Evolutionary conservation across 116 monocot species (phyloP).

Genomic region (Zostera marina): DNA sequence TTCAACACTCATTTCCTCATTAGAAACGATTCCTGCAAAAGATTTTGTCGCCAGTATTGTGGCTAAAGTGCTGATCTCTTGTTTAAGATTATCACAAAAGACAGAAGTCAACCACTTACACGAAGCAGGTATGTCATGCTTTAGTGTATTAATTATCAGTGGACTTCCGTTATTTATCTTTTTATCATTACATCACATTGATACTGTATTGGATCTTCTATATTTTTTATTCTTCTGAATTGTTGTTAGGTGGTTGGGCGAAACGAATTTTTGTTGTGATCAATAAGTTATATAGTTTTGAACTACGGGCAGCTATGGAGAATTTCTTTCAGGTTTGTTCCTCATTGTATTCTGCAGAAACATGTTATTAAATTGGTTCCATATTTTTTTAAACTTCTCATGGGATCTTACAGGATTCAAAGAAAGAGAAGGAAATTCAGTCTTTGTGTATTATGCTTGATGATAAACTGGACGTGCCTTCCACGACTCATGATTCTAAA

Average conservation of each 20-base stretch:
- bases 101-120: conserved; percentile 15
- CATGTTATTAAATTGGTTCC: conserved; percentile 1
- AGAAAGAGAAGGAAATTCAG: conserved; percentile 26
- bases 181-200: background rate
- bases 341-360: background rate
- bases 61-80: conserved; percentile 36
- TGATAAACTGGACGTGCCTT: conserved; percentile 21
- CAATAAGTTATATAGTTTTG: conserved; percentile 37
- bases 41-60: conserved; percentile 34
- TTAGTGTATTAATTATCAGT: background rate
- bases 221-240: background rate
- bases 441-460: conserved; percentile 36
- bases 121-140: conserved; percentile 29
- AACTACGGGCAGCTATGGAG: conserved; percentile 34
- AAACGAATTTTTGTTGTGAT: conserved; percentile 35
- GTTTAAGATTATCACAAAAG: conserved; percentile 21
- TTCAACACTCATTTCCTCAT: conserved; percentile 17
- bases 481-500: conserved; percentile 39
- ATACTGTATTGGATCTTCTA: background rate
- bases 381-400: background rate
- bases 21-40: conserved; percentile 39
- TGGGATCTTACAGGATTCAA: conserved; percentile 24
- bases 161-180: background rate
- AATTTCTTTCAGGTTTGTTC: conserved; percentile 52
- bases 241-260: conserved; percentile 29